phyloP scores from a whole-genome alignment of 371 early-diverging fungal genomes.

The Mucor lusitanicus region DNA sequence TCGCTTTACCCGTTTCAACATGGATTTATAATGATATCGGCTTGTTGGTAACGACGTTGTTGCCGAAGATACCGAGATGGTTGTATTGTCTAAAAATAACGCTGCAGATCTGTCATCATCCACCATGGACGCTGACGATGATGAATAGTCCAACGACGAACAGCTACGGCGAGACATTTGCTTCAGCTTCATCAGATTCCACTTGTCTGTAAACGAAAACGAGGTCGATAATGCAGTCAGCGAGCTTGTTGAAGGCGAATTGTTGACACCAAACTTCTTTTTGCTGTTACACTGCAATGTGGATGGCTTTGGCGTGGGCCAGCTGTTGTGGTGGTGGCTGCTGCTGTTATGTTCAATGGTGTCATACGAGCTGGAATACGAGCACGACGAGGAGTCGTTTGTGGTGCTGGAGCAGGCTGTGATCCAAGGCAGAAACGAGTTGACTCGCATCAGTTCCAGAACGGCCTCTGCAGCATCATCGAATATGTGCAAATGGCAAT shows the following conservation, averaged over 20 bases:
- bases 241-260: constrained; percentile 5
- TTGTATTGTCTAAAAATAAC: neutral
- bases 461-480: constrained; percentile 39
- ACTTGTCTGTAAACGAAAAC: constrained; percentile 16
- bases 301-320: neutral
- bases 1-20: constrained; percentile 21
- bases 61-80: constrained; percentile 13
- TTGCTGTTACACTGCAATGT: neutral
- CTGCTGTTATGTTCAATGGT: neutral
- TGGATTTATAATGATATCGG: constrained; percentile 17
- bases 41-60: constrained; percentile 6
- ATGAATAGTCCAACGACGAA: constrained; percentile 9
- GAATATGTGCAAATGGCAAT: constrained; percentile 36
- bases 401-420: constrained; percentile 2
- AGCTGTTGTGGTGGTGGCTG: constrained; percentile 4
- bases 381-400: constrained; percentile 6
- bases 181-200: constrained; percentile 19
- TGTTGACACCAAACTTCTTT: neutral
- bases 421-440: constrained; percentile 49
- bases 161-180: constrained; percentile 22
- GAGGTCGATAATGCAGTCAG: constrained; percentile 1
- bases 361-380: neutral
- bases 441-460: constrained; percentile 49
- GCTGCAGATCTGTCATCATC: constrained; percentile 1
- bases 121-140: neutral